A percentile compares a stretch with the other conserved stretches of the same genome.
These are phyloP conservation scores for Rutstroemia sp. DNA, from an alignment of 2,329 filamentous ascomycete genomes.

Conservation along the genomic window DNA sequence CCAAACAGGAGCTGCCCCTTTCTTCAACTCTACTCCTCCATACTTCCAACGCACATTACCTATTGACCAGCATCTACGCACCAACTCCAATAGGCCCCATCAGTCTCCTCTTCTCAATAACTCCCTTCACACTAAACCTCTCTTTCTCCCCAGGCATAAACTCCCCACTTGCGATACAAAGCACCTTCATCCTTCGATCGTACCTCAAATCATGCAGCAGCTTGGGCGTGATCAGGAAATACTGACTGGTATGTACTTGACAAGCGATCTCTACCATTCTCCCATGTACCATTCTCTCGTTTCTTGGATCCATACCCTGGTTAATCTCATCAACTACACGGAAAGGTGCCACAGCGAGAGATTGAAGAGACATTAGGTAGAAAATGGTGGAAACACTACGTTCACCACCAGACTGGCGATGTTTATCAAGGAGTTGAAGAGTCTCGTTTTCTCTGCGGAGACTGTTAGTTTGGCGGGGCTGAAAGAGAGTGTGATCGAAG, in stretches of 20 bases:
- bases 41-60: no score
- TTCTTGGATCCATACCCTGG: constrained; percentile 97
- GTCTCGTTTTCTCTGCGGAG: constrained; percentile 62
- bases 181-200: constrained; percentile 82
- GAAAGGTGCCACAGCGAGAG: constrained; percentile 88
- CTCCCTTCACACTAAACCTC: constrained; percentile 26
- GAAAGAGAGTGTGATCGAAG: constrained; percentile 9
- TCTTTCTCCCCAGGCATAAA: constrained; percentile 47
- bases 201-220: constrained; percentile 79
- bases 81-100: constrained; percentile 10
- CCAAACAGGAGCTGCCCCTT: no score
- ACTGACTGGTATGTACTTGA: constrained; percentile 69
- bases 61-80: no score
- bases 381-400: constrained; percentile 96
- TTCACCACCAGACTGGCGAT: constrained; percentile 94
- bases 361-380: constrained; percentile 96
- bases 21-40: no score
- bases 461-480: constrained; percentile 8
- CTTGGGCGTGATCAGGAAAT: constrained; percentile 98
- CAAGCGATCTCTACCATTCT: constrained; percentile 98
- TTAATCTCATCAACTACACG: constrained; percentile 99
- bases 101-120: constrained; percentile 22
- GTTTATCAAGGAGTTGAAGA: constrained; percentile 77
- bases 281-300: constrained; percentile 96
- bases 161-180: constrained; percentile 90